Conservation (phyloP, 129 eudicot species). For the Escallonia herrerae region DNA sequence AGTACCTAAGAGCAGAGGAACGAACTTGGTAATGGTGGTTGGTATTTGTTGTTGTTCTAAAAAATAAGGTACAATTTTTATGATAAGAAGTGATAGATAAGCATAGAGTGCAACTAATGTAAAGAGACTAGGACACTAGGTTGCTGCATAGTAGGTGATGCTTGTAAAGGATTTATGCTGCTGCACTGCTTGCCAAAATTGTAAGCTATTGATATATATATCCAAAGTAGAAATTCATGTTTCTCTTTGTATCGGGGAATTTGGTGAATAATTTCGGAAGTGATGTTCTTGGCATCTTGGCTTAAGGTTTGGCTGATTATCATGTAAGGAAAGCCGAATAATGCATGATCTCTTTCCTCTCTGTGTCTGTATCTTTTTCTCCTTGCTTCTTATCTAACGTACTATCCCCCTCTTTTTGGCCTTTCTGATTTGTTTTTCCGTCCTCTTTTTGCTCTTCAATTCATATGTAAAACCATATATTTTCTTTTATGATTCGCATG, state of each 20-base stretch:
- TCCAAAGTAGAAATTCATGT: not conserved
- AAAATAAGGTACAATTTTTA: slow-evolving; percentile 7
- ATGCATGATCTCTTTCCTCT: no score
- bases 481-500: no score
- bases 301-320: not conserved
- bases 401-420: no score
- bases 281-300: not conserved
- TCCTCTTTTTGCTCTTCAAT: no score
- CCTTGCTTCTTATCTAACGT: no score
- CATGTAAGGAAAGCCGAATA: no score
- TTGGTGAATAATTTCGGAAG: not conserved
- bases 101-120: not conserved
- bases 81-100: not conserved
- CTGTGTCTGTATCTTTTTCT: no score
- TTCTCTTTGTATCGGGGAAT: slow-evolving; percentile 2
- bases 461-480: no score
- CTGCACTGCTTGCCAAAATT: not conserved
- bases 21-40: not conserved
- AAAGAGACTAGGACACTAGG: not conserved
- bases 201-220: not conserved
- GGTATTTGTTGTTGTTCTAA: not conserved
- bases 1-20: slow-evolving; percentile 12
- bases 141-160: not conserved
- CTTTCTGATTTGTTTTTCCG: no score
- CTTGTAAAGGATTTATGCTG: not conserved